Evolutionary conservation across 192 early-diverging fungal genomes (phyloP), one percentile per base, ranked within the genome.

Genomic region (Rhizoclosmatium sp.): DNA sequence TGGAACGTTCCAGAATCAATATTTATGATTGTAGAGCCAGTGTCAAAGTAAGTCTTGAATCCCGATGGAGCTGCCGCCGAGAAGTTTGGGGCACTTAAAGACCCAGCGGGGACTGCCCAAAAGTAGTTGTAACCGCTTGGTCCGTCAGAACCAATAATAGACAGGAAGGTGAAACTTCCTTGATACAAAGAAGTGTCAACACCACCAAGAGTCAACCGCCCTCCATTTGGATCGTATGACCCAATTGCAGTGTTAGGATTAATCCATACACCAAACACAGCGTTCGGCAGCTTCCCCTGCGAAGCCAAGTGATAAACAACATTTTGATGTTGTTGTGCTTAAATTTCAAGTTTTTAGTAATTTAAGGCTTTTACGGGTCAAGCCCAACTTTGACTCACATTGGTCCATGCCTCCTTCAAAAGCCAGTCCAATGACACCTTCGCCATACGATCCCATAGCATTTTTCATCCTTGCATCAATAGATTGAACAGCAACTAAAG

Each of bases 391-490:
- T 31, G 31, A 56, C 67, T 4, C 16, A 69, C 67, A 65, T 4
- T 19, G 39, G 4, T 65, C 62, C 2, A 69, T 16, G 40, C 59
- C 61, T n/a, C 47, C 61, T 47, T 60, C 16, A 45, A 75, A 64
- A 1, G 59, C 60, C 4, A 75, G 60, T 3, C 73, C 73, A 31
- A 75, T 2, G 46, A 75, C 64, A 21, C 73, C 73, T 10, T 75
- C 73, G 1, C 73, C 73, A 41, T 21, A 40, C 12, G 16, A 46
- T 23, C 4, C 40, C 44, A 75, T 42, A 42, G 16, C 59, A 12
- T 44, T 19, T 7, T 59, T 21, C 73, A 75, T 64, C 2, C 59
- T 51, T 21, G 73, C 23, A 1, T 75, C 31, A 31, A 31, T 31
- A 31, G 31, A 31, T 31, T 31, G 31, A 31, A 31, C 31, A 31